These are phyloP conservation scores for Macadamia integrifolia DNA, from an alignment of 164 flowering plant genomes.

Conservation along the genomic window DNA sequence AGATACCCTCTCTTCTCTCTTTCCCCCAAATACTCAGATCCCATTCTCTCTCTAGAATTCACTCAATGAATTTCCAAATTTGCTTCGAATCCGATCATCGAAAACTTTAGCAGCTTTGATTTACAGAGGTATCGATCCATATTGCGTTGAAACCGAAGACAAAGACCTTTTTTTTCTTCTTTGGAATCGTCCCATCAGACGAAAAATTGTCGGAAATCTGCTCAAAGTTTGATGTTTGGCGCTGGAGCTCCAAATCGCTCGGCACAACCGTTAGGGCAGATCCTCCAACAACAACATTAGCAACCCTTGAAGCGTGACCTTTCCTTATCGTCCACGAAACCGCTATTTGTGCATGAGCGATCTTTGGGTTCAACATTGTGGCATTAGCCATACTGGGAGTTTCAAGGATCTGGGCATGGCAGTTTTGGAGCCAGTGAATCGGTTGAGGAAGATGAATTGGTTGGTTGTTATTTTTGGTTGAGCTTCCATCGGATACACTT, in stretches of 20 bases:
- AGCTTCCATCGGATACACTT: constrained; percentile 80
- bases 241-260: constrained; percentile 31
- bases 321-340: constrained; percentile 25
- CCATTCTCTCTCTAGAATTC: too few species aligned
- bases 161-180: too few species aligned
- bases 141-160: too few species aligned
- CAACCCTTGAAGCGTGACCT: constrained; percentile 25
- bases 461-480: constrained; percentile 75
- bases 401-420: constrained; percentile 90
- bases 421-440: constrained; percentile 74
- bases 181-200: too few species aligned
- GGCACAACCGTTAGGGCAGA: constrained; percentile 30
- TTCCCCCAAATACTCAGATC: too few species aligned
- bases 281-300: constrained; percentile 19
- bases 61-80: too few species aligned
- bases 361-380: constrained; percentile 90
- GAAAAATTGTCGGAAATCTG: too few species aligned
- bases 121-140: too few species aligned
- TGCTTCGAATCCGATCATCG: too few species aligned
- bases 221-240: constrained; percentile 36
- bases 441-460: constrained; percentile 45
- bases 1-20: too few species aligned
- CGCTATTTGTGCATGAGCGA: constrained; percentile 68
- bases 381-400: constrained; percentile 72
- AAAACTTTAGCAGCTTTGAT: too few species aligned